A percentile compares a stretch with the other conserved stretches of the same genome.
Evolutionary conservation across 2,329 filamentous ascomycete genomes (phyloP).

Genomic region (Ophiostoma sp.): DNA sequence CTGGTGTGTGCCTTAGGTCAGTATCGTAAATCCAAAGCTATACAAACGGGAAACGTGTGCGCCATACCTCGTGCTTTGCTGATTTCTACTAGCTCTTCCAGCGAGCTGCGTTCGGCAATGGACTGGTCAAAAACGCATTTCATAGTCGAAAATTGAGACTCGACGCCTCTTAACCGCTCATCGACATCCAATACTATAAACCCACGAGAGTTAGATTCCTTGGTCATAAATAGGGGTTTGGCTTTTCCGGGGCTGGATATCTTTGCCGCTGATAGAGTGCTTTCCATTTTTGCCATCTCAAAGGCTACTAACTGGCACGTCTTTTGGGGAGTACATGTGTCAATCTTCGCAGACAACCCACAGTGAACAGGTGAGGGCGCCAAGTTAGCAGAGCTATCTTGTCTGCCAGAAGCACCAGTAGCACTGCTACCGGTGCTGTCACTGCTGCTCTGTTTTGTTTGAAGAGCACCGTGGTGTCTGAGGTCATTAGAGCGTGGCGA

Average conservation of each 20-base stretch:
- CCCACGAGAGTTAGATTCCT: slow-evolving; percentile 63
- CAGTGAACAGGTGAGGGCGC: neutral
- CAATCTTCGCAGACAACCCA: neutral
- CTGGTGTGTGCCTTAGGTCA: slow-evolving; percentile 31
- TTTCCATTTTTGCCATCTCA: slow-evolving; percentile 29
- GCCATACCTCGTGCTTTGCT: slow-evolving; percentile 66
- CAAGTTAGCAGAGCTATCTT: neutral
- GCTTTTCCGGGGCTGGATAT: slow-evolving; percentile 40
- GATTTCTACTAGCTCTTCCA: slow-evolving; percentile 68
- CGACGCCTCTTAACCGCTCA: slow-evolving; percentile 68
- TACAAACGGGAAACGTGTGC: neutral
- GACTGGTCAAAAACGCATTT: slow-evolving; percentile 67
- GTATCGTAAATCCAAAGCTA: neutral
- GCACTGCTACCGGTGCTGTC: slow-evolving; percentile 10
- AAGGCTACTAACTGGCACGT: neutral
- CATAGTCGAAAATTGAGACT: slow-evolving; percentile 65
- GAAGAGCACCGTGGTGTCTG: neutral
- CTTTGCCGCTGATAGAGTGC: slow-evolving; percentile 33
- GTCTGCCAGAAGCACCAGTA: neutral
- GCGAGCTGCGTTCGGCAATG: slow-evolving; percentile 58
- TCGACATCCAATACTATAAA: slow-evolving; percentile 75
- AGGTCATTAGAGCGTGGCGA: neutral
- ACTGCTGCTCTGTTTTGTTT: neutral
- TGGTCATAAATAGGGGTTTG: slow-evolving; percentile 38
- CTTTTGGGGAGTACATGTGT: neutral